Evolutionary conservation across 202 grass and related monocot species (phyloP).

Genomic region (Zizania palustris): DNA sequence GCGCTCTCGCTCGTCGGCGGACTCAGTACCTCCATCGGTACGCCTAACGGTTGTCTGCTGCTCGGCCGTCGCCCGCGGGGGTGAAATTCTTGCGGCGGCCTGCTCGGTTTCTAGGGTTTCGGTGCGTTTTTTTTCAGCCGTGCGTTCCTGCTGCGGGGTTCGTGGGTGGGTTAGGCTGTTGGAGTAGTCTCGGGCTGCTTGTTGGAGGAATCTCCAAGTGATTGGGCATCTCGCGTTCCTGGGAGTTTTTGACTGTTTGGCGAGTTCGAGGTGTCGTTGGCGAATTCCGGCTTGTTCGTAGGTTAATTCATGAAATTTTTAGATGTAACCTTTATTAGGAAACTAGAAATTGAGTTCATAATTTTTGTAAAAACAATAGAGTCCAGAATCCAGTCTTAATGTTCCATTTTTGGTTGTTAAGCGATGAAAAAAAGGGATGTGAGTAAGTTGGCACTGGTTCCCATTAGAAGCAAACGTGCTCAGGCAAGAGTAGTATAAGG

Average conservation of each 20-base stretch:
- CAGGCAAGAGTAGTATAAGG: too few relatives aligned
- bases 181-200: background rate
- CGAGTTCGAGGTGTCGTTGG: background rate
- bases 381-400: too few relatives aligned
- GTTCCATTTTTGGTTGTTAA: too few relatives aligned
- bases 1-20: slow-evolving; percentile 79
- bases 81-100: background rate
- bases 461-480: too few relatives aligned
- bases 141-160: background rate
- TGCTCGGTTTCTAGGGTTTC: background rate
- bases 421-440: too few relatives aligned
- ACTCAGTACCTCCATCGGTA: slow-evolving; percentile 91
- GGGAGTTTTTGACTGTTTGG: background rate
- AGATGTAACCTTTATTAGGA: too few relatives aligned
- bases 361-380: too few relatives aligned
- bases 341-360: too few relatives aligned
- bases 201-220: background rate
- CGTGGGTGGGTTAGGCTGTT: background rate
- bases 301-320: too few relatives aligned
- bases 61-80: background rate
- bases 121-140: background rate
- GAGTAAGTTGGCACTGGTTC: too few relatives aligned
- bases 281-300: background rate
- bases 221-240: background rate
- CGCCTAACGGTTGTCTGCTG: background rate